A percentile compares a stretch with the other conserved stretches of the same genome.
Conservation (phyloP, 1,284 basidiomycete genomes). For the Boletus semigastroideus region DNA sequence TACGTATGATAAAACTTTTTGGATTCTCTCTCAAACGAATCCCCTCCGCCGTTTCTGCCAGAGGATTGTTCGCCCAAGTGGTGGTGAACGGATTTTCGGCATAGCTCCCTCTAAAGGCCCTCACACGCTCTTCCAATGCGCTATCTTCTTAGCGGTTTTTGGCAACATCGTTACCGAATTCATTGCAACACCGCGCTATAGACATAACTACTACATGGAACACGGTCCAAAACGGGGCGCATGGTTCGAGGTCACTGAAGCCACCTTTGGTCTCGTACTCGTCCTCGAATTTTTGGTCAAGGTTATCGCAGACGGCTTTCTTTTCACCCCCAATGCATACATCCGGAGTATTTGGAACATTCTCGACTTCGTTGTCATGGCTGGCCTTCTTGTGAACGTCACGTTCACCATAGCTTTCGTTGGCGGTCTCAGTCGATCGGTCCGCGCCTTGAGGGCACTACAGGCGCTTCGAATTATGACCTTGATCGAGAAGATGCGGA, state of each 20-base stretch:
- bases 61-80: conserved; percentile 78
- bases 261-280: conserved; percentile 74
- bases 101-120: conserved; percentile 63
- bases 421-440: conserved; percentile 80
- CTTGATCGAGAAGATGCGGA: conserved; percentile 81
- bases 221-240: conserved; percentile 65
- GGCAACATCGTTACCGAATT: conserved; percentile 84
- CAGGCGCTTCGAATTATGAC: conserved; percentile 91
- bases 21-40: conserved; percentile 86
- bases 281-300: conserved; percentile 89
- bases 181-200: conserved; percentile 86
- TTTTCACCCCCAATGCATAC: conserved; percentile 95
- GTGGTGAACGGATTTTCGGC: conserved; percentile 85
- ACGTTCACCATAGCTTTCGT: conserved; percentile 77
- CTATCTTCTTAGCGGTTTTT: conserved; percentile 78
- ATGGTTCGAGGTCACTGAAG: conserved; percentile 91
- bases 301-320: conserved; percentile 88
- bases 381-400: conserved; percentile 82
- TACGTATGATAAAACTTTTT: conserved; percentile 88
- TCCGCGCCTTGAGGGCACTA: conserved; percentile 86
- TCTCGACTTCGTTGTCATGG: conserved; percentile 87
- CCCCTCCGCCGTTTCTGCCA: conserved; percentile 79
- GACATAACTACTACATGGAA: conserved; percentile 67
- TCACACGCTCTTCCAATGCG: conserved; percentile 73
- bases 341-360: conserved; percentile 91